These are phyloP conservation scores for Helotiales sp. DNA, from an alignment of 2,329 filamentous ascomycete genomes.

Conservation along the genomic window DNA sequence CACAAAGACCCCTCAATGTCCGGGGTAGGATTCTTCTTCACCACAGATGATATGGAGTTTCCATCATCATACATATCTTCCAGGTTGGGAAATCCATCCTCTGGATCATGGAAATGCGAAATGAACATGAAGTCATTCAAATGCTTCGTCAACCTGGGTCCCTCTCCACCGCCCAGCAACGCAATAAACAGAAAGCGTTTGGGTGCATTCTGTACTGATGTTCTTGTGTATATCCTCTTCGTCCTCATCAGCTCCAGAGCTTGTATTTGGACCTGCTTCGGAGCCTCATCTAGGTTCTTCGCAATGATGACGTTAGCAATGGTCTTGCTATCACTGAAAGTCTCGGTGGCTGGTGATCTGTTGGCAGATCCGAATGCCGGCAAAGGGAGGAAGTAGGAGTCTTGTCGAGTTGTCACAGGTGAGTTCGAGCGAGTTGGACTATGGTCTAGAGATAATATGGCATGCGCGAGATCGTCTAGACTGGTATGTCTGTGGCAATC, in stretches of 20 bases:
- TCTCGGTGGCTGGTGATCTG: constrained; percentile 44
- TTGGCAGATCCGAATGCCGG: constrained; percentile 38
- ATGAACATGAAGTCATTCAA: constrained; percentile 86
- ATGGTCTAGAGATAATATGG: constrained; percentile 52
- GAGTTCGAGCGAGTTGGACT: constrained; percentile 35
- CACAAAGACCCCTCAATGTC: constrained; percentile 23
- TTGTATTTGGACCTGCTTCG: constrained; percentile 82
- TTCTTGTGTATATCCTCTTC: constrained; percentile 76
- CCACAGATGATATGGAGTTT: constrained; percentile 41
- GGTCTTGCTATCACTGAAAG: constrained; percentile 50
- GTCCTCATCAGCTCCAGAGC: constrained; percentile 78
- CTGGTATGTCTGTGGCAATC: constrained; percentile 76
- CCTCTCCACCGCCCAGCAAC: constrained; percentile 61
- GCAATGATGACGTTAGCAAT: constrained; percentile 86
- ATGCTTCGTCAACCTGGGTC: constrained; percentile 58
- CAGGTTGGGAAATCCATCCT: constrained; percentile 75
- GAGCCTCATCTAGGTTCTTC: constrained; percentile 75
- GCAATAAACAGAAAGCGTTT: constrained; percentile 81
- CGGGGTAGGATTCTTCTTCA: constrained; percentile 38
- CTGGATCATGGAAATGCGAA: constrained; percentile 79
- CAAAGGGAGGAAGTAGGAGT: constrained; percentile 42
- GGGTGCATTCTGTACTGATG: constrained; percentile 74
- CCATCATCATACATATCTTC: constrained; percentile 59
- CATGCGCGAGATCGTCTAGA: constrained; percentile 78
- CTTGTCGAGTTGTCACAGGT: constrained; percentile 38